Conservation (phyloP, 2,329 filamentous ascomycete genomes). For the Ophiostoma montium region DNA sequence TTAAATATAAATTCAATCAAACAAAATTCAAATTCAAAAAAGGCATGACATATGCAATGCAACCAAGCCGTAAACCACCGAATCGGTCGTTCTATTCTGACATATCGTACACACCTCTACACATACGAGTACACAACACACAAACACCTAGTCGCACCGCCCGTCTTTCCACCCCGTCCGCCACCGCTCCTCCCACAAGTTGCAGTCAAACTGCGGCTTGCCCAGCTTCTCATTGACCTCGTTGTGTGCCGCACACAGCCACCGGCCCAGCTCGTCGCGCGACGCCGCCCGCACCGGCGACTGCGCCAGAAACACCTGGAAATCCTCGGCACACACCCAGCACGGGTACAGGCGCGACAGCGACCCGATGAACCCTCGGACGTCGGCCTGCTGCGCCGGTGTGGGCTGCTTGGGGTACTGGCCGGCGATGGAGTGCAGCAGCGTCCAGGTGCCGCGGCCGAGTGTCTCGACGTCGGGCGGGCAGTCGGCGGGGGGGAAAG, state of each 20-base stretch:
- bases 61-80: no score
- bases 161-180: constrained; percentile 71
- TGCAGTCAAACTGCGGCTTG: constrained; percentile 83
- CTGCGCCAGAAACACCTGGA: constrained; percentile 63
- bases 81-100: no score
- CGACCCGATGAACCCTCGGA: constrained; percentile 60
- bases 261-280: constrained; percentile 59
- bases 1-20: no score
- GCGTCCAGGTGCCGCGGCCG: constrained; percentile 81
- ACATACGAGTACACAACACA: no score
- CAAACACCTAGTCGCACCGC: constrained; percentile 35
- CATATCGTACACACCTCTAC: no score
- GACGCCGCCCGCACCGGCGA: constrained; percentile 49
- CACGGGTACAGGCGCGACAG: constrained; percentile 89
- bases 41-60: no score
- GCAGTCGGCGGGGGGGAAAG: constrained; percentile 52
- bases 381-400: constrained; percentile 55
- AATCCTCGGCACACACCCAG: constrained; percentile 90
- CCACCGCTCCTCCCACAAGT: constrained; percentile 87
- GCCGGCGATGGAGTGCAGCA: constrained; percentile 83
- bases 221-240: constrained; percentile 81
- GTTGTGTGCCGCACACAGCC: constrained; percentile 80
- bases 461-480: constrained; percentile 81
- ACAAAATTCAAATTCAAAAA: no score
- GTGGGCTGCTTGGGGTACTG: constrained; percentile 64